A percentile compares a stretch with the other conserved stretches of the same genome.
Conservation (phyloP, 371 early-diverging fungal species). For the Mucor circinelloides region DNA sequence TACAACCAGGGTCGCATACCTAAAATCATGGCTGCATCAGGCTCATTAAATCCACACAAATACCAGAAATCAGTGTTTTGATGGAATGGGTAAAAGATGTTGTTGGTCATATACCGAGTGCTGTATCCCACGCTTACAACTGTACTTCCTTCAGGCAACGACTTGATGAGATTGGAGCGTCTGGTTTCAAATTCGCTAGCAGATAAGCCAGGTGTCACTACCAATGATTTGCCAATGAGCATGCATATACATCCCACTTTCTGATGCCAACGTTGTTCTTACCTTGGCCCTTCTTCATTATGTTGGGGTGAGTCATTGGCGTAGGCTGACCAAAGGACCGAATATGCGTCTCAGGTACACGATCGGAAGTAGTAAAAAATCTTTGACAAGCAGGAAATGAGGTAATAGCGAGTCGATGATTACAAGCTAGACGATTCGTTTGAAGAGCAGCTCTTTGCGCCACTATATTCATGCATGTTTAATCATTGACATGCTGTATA, state of each 20-base stretch:
- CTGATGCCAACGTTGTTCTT: not conserved
- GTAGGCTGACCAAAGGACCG: constrained; percentile 77
- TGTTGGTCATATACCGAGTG: constrained; percentile 86
- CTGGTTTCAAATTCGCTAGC: constrained; percentile 75
- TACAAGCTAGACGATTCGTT: not conserved
- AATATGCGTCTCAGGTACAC: constrained; percentile 39
- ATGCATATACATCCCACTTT: not conserved
- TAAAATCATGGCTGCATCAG: constrained; percentile 79
- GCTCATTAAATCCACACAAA: constrained; percentile 89
- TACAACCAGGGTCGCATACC: constrained; percentile 42
- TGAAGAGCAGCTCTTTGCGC: constrained; percentile 5
- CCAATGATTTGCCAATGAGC: not conserved
- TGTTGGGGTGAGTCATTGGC: constrained; percentile 72
- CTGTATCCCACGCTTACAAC: constrained; percentile 79
- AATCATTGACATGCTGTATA: not conserved
- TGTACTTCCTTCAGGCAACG: constrained; percentile 65
- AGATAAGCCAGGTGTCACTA: constrained; percentile 83
- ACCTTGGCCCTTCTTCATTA: constrained; percentile 76
- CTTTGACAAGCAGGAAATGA: not conserved
- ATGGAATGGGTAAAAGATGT: constrained; percentile 95
- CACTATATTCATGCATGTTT: not conserved
- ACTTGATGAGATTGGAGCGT: constrained; percentile 64
- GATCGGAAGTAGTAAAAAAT: constrained; percentile 4
- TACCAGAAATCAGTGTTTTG: constrained; percentile 92
- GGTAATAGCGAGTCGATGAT: constrained; percentile 2